Percentiles rank a stretch among this genome's conserved stretches.
These are phyloP conservation scores for Paxillus rubicundulus DNA, from an alignment of 768 basidiomycete genomes.

Conservation along the genomic window DNA sequence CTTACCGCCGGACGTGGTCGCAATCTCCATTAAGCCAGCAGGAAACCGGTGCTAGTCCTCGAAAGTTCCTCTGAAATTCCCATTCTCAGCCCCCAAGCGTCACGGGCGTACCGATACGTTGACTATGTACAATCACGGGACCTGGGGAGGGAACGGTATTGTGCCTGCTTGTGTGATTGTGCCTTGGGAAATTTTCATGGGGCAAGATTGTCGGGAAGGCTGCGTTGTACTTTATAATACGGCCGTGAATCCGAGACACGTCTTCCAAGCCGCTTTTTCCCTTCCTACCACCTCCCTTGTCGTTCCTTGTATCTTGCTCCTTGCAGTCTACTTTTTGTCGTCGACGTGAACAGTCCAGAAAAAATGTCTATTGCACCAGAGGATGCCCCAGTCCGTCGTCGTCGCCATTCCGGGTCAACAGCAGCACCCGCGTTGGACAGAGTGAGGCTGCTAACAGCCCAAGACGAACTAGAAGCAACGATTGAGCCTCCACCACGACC, in stretches of 20 bases:
- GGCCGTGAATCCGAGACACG: background rate
- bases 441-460: slow-evolving; percentile 14
- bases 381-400: slow-evolving; percentile 38
- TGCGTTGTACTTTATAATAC: no score
- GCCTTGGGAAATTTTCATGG: slow-evolving; percentile 13
- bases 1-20: no score
- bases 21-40: background rate
- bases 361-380: slow-evolving; percentile 16
- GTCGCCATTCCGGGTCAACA: slow-evolving; percentile 62
- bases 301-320: background rate
- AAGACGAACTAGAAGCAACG: slow-evolving; percentile 19
- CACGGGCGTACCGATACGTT: background rate
- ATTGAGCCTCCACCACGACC: slow-evolving; percentile 62
- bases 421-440: slow-evolving; percentile 34
- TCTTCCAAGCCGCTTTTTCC: background rate
- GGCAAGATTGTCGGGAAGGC: background rate
- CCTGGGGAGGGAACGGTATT: slow-evolving; percentile 9
- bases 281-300: background rate
- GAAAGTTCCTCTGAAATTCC: background rate
- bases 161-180: slow-evolving; percentile 18
- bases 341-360: no score
- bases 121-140: background rate
- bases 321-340: no score
- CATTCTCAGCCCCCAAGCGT: background rate
- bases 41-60: background rate